phyloP scores from a whole-genome alignment of 31 red algal species.

The Odonthalia washingtoniensis region DNA sequence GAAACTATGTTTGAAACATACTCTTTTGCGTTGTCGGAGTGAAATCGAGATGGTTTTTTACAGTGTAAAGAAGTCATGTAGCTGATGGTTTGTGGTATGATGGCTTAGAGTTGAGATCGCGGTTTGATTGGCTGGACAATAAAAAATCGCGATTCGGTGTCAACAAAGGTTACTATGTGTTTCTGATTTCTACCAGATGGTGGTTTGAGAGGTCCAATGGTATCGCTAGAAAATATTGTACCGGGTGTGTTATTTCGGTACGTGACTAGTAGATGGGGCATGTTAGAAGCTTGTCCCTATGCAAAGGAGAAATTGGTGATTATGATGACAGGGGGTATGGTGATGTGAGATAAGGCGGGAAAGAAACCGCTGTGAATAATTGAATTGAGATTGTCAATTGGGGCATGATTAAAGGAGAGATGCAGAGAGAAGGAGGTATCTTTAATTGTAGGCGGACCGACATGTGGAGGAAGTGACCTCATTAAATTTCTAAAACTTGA shows the following conservation, averaged over 20 bases:
- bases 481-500: too few species aligned
- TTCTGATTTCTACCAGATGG: background rate
- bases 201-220: background rate
- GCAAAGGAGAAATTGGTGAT: background rate
- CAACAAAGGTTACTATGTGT: background rate
- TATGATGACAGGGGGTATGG: background rate
- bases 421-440: too few species aligned
- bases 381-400: background rate
- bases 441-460: too few species aligned
- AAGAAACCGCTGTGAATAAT: background rate
- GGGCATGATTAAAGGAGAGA: background rate
- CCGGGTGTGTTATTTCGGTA: background rate
- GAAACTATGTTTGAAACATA: background rate
- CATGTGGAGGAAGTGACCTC: too few species aligned
- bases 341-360: background rate
- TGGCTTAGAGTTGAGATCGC: background rate
- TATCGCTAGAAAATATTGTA: background rate
- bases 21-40: conserved; percentile 3
- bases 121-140: background rate
- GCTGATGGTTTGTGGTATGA: background rate
- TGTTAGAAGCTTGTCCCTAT: background rate
- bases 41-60: background rate
- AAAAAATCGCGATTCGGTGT: background rate
- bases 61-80: background rate
- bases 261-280: background rate